Percentiles rank a stretch among this genome's conserved stretches.
These are phyloP conservation scores for Ceratorhiza oryzae-sativae DNA, from an alignment of 1,284 basidiomycete species.

Conservation along the genomic window DNA sequence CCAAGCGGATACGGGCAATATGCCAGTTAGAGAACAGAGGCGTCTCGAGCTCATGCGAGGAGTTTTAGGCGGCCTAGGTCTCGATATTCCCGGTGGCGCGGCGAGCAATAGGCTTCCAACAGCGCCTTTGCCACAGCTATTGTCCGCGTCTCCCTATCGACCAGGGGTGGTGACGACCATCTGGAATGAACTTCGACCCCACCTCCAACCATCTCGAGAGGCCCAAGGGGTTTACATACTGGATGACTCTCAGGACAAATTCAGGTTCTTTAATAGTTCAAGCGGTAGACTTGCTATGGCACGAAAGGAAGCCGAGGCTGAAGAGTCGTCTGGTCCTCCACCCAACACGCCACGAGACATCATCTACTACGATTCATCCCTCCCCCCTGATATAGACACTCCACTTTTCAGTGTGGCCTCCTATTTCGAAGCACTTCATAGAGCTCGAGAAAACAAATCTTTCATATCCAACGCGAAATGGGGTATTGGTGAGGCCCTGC, in stretches of 20 bases:
- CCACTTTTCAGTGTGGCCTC: constrained; percentile 56
- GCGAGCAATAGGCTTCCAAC: constrained; percentile 33
- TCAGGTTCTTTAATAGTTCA: constrained; percentile 57
- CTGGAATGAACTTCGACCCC: constrained; percentile 50
- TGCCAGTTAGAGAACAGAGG: constrained; percentile 48
- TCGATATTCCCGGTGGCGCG: constrained; percentile 47
- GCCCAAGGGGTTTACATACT: constrained; percentile 52
- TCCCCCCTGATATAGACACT: constrained; percentile 49
- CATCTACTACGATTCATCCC: constrained; percentile 44
- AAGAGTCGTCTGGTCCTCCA: constrained; percentile 47
- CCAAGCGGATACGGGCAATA: background rate
- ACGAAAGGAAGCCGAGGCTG: constrained; percentile 45
- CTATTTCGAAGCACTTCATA: constrained; percentile 53
- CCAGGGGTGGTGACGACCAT: constrained; percentile 52
- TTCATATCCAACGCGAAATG: constrained; percentile 53
- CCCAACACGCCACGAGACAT: constrained; percentile 49
- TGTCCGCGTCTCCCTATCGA: constrained; percentile 50
- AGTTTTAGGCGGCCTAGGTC: constrained; percentile 58
- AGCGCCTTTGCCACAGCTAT: constrained; percentile 61
- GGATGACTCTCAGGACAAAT: constrained; percentile 71
- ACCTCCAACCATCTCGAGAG: constrained; percentile 48
- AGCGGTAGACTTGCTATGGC: constrained; percentile 45
- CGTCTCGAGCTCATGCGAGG: constrained; percentile 55
- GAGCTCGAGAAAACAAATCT: constrained; percentile 42
- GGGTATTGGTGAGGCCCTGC: constrained; percentile 75